These are phyloP conservation scores for Paracorniculantispora psalliotae DNA, from an alignment of 2,329 filamentous ascomycete species.

Conservation along the genomic window DNA sequence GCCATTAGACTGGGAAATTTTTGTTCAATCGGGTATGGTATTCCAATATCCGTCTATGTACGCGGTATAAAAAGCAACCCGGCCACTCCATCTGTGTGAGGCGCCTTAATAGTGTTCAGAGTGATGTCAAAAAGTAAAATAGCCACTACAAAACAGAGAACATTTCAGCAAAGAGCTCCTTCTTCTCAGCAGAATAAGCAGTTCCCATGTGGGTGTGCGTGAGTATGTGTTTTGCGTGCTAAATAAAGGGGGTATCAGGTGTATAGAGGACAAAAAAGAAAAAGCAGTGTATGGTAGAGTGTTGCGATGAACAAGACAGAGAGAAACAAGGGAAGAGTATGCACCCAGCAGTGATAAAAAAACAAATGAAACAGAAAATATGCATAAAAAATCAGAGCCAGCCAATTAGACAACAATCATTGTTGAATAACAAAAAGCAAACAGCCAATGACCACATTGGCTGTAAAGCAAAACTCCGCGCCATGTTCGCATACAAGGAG, in stretches of 20 bases:
- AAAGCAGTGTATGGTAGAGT: neutral
- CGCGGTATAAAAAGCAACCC: neutral
- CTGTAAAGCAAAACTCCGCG: neutral
- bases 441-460: neutral
- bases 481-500: neutral
- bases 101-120: neutral
- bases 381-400: neutral
- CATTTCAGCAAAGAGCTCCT: neutral
- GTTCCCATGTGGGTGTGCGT: neutral
- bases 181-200: neutral
- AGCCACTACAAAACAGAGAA: neutral
- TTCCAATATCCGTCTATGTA: conserved; percentile 9
- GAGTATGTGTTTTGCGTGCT: neutral
- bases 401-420: neutral
- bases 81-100: neutral
- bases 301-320: neutral
- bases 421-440: neutral
- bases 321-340: neutral
- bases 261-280: neutral
- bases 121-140: neutral
- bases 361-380: neutral
- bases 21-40: neutral
- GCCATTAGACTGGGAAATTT: neutral
- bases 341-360: neutral
- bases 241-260: conserved; percentile 9